phyloP scores from a whole-genome alignment of 768 basidiomycete genomes.

The Collybia nuda region DNA sequence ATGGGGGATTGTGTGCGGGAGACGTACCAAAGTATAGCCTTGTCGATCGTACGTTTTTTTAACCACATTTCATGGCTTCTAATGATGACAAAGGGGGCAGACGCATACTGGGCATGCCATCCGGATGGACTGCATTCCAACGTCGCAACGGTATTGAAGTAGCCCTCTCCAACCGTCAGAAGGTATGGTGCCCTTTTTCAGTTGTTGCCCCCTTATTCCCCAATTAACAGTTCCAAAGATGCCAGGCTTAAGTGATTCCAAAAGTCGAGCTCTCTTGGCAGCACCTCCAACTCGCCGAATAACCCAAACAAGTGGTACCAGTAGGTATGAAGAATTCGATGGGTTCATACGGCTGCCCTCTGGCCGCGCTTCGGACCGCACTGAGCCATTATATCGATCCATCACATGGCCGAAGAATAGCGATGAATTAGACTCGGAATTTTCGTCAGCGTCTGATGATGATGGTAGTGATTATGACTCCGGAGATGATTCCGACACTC shows the following conservation, averaged over 20 bases:
- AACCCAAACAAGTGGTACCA: conserved; percentile 30
- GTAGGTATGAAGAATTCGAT: conserved; percentile 62
- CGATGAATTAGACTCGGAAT: conserved; percentile 24
- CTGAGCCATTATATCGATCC: conserved; percentile 50
- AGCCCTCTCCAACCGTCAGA: conserved; percentile 38
- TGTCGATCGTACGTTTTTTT: conserved; percentile 49
- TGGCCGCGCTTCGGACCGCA: conserved; percentile 21
- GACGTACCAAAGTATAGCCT: conserved; percentile 68
- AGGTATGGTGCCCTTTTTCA: conserved; percentile 29
- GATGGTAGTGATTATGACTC: conserved; percentile 29
- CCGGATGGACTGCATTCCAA: conserved; percentile 43
- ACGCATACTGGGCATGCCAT: conserved; percentile 62
- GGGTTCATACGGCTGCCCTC: conserved; percentile 65
- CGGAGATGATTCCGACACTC: conserved; percentile 30
- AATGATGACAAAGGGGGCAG: conserved; percentile 58
- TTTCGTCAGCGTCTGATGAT: conserved; percentile 6
- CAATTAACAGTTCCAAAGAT: conserved; percentile 27
- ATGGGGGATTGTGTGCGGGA: conserved; percentile 61
- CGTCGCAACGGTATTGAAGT: conserved; percentile 60
- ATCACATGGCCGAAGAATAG: conserved; percentile 32
- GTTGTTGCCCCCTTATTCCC: no score
- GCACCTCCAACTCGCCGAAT: conserved; percentile 52
- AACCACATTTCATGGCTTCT: conserved; percentile 33
- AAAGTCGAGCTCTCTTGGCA: conserved; percentile 51
- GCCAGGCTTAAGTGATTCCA: conserved; percentile 58